Conservation (phyloP, 2,329 filamentous ascomycete genomes). For the Botrytis squamosa region DNA sequence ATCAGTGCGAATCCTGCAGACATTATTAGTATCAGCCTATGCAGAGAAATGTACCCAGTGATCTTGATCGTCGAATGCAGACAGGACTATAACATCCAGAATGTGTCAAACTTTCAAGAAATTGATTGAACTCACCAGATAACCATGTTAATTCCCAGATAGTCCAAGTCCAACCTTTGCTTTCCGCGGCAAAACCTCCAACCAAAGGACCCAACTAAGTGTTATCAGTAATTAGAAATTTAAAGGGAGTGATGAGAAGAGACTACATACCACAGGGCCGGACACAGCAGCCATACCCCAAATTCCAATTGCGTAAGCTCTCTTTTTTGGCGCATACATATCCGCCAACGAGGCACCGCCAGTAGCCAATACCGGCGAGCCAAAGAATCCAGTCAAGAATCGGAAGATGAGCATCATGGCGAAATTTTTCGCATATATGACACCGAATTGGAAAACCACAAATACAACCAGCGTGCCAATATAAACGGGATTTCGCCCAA, state of each 20-base stretch:
- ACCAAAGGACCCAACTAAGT: constrained; percentile 55
- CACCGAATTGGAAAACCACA: constrained; percentile 52
- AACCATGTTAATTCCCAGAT: constrained; percentile 60
- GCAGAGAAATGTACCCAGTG: neutral
- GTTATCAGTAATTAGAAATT: neutral
- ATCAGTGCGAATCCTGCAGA: constrained; percentile 49
- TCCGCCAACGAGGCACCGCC: constrained; percentile 51
- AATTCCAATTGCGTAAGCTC: constrained; percentile 57
- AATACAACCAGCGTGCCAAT: constrained; percentile 66
- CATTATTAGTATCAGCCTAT: neutral
- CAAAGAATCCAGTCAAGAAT: constrained; percentile 65
- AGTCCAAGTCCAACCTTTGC: constrained; percentile 59
- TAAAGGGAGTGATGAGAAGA: neutral
- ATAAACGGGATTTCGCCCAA: constrained; percentile 68
- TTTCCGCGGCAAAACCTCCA: constrained; percentile 56
- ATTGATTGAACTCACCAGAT: constrained; percentile 39
- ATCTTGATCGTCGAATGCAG: neutral
- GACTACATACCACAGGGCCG: constrained; percentile 45
- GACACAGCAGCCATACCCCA: constrained; percentile 52
- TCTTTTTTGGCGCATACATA: constrained; percentile 49
- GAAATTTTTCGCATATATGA: constrained; percentile 50
- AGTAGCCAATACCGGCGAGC: constrained; percentile 60
- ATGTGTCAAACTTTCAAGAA: neutral
- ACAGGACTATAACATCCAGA: neutral
- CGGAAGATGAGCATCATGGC: constrained; percentile 55